These are phyloP conservation scores for Penicillium italicum DNA, from an alignment of 2,329 filamentous ascomycete species.

Conservation along the genomic window DNA sequence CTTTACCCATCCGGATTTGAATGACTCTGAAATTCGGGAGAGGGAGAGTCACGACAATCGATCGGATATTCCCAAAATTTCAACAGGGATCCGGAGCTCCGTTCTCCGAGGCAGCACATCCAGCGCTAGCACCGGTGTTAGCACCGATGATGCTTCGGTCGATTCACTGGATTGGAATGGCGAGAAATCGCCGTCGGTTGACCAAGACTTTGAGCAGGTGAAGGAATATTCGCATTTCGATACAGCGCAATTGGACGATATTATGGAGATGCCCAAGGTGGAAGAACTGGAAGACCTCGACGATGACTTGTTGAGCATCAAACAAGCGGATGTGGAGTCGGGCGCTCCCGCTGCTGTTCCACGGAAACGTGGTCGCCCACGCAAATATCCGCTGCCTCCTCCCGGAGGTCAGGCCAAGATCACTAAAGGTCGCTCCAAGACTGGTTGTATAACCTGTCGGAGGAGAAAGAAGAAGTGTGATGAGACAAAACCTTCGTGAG, in stretches of 20 bases:
- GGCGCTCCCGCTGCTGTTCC: conserved; percentile 36
- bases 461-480: conserved; percentile 60
- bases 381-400: conserved; percentile 69
- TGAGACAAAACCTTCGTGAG: conserved; percentile 43
- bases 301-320: conserved; percentile 35
- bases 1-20: conserved; percentile 22
- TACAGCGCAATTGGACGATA: conserved; percentile 30
- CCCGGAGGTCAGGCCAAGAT: conserved; percentile 63
- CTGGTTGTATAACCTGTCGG: conserved; percentile 57
- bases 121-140: conserved; percentile 28
- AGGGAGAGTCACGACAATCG: conserved; percentile 21
- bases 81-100: conserved; percentile 28
- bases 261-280: conserved; percentile 48
- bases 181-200: conserved; percentile 20
- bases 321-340: conserved; percentile 31
- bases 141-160: conserved; percentile 35
- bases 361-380: conserved; percentile 72
- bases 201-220: conserved; percentile 19
- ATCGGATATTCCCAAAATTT: conserved; percentile 22
- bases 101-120: conserved; percentile 28
- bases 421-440: conserved; percentile 66
- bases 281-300: conserved; percentile 56
- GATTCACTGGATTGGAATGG: conserved; percentile 31
- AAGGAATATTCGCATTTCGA: conserved; percentile 27
- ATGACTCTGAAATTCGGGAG: conserved; percentile 22